Base-by-base conservation (phyloP, 352 stramenopile species). In the Globisporangium parvum region DNA sequence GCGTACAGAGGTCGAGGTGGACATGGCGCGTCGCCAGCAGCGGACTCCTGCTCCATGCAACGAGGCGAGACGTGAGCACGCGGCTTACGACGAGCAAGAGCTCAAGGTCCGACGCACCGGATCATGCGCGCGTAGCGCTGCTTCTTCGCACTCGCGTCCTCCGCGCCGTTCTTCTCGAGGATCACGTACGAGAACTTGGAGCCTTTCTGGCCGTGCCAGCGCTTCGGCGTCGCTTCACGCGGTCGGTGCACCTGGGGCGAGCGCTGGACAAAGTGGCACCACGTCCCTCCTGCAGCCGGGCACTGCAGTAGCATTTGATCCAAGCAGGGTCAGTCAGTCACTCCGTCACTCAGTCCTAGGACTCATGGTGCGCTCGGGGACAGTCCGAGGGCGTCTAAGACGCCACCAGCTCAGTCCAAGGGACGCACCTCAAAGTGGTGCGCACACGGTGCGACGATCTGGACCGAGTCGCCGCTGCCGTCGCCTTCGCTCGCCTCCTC, bases 181-280 rank as follows among this genome's bases (percentile, higher is more conserved):
- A 88, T 73, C 51, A 89, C 68, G 56, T 94, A 94, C 41, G 81
- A 92, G 50, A 94, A 92, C 69, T 94, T 94, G 69, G 82, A 85
- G 26, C 83, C 81, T 55, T 90, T 87, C 57, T 94, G 81, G 33
- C 81, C 81, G 47, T 90, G 73, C 81, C 81, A 94, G 57, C 84
- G 77, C 79, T 91, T 89, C 1, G 78, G 70, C 15, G 80, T 91
- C 23, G 74, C 70, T 41, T 89, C 80, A 17, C 81, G 82, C 39
- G 84, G 84, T n/a, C 68, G 77, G 42, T 85, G 70, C 23, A 94
- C 81, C 48, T 77, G 67, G 2, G 85, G 85, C 23, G 83, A 77
- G 44, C 85, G 82, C 68, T 95, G 85, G 20, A 90, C 80, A 58
- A 95, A 95, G 54, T 95, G 85, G 40, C 85, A 95, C 85, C 85